Conservation (phyloP, 352 stramenopile species). For the Achlya hypogyna region DNA sequence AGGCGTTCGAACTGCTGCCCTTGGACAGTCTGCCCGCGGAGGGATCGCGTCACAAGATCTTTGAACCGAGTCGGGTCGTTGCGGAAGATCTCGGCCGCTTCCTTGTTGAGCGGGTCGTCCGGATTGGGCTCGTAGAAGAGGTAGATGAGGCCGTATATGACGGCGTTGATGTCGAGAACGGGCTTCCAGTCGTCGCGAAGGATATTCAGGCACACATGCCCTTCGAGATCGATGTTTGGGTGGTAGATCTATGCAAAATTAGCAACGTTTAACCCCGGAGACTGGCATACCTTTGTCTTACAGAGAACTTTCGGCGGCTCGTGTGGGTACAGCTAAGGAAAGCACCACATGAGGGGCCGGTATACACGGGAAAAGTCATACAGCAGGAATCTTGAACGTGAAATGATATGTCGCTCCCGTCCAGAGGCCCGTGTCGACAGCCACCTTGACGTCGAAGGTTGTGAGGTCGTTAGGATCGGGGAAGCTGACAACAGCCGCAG, state of each 20-base stretch:
- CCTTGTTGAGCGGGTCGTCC: constrained; percentile 96
- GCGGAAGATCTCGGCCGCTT: constrained; percentile 95
- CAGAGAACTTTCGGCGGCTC: constrained; percentile 97
- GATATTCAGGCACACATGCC: constrained; percentile 98
- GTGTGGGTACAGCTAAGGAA: constrained; percentile 87
- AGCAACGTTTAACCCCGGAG: neutral
- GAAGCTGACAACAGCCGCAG: constrained; percentile 93
- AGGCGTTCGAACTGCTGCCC: constrained; percentile 78
- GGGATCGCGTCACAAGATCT: constrained; percentile 77
- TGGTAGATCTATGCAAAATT: constrained; percentile 89
- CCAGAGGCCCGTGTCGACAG: constrained; percentile 94
- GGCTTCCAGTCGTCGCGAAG: constrained; percentile 98
- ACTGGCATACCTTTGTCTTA: constrained; percentile 79
- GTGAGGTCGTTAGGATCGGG: constrained; percentile 97
- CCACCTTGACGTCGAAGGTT: constrained; percentile 86
- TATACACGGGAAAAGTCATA: constrained; percentile 28
- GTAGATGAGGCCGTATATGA: constrained; percentile 99
- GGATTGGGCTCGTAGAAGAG: constrained; percentile 99
- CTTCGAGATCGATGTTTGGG: constrained; percentile 97
- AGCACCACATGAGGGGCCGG: neutral
- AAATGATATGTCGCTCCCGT: constrained; percentile 96
- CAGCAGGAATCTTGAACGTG: constrained; percentile 94
- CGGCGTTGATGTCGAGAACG: constrained; percentile 98
- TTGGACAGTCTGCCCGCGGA: constrained; percentile 71
- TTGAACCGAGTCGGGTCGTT: constrained; percentile 91